Base-by-base conservation (phyloP, 2,329 filamentous ascomycete species). In the Neoscytalidium dimidiatum region DNA sequence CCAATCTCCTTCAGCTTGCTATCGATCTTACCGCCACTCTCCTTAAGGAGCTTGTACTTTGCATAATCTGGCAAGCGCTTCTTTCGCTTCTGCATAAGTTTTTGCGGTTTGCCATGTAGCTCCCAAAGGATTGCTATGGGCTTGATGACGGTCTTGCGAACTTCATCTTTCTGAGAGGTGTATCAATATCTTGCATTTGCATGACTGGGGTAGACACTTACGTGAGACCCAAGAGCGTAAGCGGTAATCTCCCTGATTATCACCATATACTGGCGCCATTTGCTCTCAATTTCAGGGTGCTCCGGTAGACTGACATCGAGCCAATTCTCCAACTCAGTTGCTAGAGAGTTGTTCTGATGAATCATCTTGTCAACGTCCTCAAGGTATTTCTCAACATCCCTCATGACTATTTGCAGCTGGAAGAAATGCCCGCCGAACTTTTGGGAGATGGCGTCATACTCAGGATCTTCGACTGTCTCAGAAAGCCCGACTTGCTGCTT, bases 21-120 rank as follows among this genome's bases (percentile, higher is more conserved):
- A 75, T 98, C 94, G 13, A 92, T 84, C 70, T 92, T 96, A 77
- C 96, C 94, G 67, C 92, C 92, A 35, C 87, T 85, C 49, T 92
- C 91, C 72, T 90, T 90, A 66, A 94, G 84, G 69, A 90, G 87
- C 72, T 92, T 89, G 70, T 87, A 92, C 70, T 91, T 91, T 69
- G 94, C 92, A 76, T 92, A 98, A 73, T 97, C 93, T 17, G 94
- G 81, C 14, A 96, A 86, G n/a, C 92, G 90, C 81, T 98, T 98
- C 71, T 94, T 90, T 26, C 95, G 90, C 80, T 98, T 97, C 74
- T 93, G 92, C 87, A 98, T 97, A 3, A 95, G 90, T 66, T 93
- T 86, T 56, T 93, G 91, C 1, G 94, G 93, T 38, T 92, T 91
- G 62, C 91, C 89, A 72, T 96, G 94, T 8, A 92, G 84, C 72